Conservation (phyloP, 2,329 filamentous ascomycete genomes). For the Sarocladium strictum region DNA sequence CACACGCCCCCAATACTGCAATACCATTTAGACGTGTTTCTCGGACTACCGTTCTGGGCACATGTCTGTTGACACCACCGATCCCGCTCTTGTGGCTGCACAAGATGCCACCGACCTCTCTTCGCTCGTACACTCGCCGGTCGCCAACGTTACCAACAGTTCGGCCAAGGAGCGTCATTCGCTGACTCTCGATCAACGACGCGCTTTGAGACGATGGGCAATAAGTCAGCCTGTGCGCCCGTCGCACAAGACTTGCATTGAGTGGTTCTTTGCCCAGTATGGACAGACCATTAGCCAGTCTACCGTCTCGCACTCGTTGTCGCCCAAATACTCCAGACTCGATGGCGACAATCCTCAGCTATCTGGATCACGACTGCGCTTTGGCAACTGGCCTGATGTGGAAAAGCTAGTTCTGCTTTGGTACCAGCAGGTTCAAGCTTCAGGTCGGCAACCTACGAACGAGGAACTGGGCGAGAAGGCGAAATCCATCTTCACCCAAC, state of each 20-base stretch:
- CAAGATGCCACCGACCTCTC: slow-evolving; percentile 22
- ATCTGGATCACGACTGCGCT: slow-evolving; percentile 55
- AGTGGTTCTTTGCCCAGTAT: slow-evolving; percentile 55
- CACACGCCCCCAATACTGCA: slow-evolving; percentile 8
- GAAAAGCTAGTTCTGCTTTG: slow-evolving; percentile 51
- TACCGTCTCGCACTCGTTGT: slow-evolving; percentile 57
- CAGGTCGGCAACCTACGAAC: slow-evolving; percentile 54
- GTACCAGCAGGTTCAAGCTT: slow-evolving; percentile 46
- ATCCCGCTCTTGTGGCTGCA: slow-evolving; percentile 30
- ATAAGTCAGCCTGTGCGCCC: slow-evolving; percentile 50
- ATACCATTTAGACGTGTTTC: slow-evolving; percentile 6
- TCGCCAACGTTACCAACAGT: slow-evolving; percentile 9
- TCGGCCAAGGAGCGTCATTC: slow-evolving; percentile 47
- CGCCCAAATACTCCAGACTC: slow-evolving; percentile 55
- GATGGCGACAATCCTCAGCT: slow-evolving; percentile 54
- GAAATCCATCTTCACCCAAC: slow-evolving; percentile 50
- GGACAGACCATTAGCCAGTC: slow-evolving; percentile 57
- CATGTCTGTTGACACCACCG: slow-evolving; percentile 24
- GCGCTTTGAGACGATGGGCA: slow-evolving; percentile 54
- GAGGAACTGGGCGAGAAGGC: slow-evolving; percentile 59
- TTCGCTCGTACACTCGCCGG: slow-evolving; percentile 15
- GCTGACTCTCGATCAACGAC: slow-evolving; percentile 56
- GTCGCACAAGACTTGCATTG: slow-evolving; percentile 56
- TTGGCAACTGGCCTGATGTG: slow-evolving; percentile 60
- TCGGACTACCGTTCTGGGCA: slow-evolving; percentile 7